phyloP scores from a whole-genome alignment of 768 basidiomycete genomes.

The Mycena albidolilacea region DNA sequence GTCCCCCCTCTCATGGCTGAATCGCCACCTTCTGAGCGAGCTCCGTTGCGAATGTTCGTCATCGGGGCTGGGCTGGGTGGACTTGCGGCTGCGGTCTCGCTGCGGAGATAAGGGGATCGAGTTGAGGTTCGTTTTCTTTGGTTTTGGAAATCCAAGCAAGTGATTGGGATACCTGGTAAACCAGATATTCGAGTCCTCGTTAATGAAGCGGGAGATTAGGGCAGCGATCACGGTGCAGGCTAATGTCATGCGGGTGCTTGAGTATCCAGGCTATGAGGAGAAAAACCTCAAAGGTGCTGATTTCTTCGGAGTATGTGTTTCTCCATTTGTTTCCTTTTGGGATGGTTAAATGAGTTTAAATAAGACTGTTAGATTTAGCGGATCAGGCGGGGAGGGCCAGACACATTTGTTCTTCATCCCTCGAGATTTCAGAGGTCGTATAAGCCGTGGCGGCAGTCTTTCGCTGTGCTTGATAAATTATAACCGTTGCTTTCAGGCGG shows the following conservation, averaged over 20 bases:
- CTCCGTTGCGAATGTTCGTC: conserved; percentile 27
- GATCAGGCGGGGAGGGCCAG: conserved; percentile 21
- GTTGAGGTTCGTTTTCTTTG: conserved; percentile 24
- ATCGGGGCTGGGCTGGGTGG: conserved; percentile 34
- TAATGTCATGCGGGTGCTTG: conserved; percentile 33
- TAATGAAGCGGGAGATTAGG: conserved; percentile 34
- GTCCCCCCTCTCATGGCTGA: conserved; percentile 13
- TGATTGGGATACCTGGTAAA: conserved; percentile 3
- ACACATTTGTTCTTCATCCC: conserved; percentile 1
- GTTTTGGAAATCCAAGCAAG: conserved; percentile 9
- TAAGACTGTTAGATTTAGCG: conserved; percentile 30
- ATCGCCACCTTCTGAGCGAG: neutral
- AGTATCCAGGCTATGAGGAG: conserved; percentile 26
- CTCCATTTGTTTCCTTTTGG: no score
- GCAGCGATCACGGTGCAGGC: conserved; percentile 32
- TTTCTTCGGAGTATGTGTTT: conserved; percentile 26
- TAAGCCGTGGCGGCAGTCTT: neutral
- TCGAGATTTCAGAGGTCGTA: conserved; percentile 11
- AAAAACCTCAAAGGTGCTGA: conserved; percentile 31
- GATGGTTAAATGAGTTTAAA: neutral
- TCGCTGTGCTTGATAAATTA: neutral
- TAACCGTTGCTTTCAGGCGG: conserved; percentile 4
- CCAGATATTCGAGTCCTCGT: neutral
- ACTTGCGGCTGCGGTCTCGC: conserved; percentile 31
- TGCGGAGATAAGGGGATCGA: conserved; percentile 30